Evolutionary conservation across 2,329 filamentous ascomycete species (phyloP).

Genomic region (Neonectria magnoliae): DNA sequence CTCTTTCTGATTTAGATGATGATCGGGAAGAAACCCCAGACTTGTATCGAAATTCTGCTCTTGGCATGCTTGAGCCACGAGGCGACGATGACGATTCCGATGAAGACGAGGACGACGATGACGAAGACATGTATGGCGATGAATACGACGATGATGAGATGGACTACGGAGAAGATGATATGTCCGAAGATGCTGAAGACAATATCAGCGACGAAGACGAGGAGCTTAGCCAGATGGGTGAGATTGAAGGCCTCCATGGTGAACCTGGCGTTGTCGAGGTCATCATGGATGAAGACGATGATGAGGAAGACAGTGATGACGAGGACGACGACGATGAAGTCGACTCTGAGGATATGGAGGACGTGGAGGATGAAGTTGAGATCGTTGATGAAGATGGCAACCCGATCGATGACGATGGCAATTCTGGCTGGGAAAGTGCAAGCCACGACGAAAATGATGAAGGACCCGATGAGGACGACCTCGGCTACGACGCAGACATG

Average conservation of each 20-base stretch:
- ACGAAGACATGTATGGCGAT: slow-evolving; percentile 93
- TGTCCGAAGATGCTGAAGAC: slow-evolving; percentile 84
- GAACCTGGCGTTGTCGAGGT: slow-evolving; percentile 75
- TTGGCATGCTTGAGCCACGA: slow-evolving; percentile 91
- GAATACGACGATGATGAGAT: slow-evolving; percentile 93
- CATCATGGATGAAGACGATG: slow-evolving; percentile 80
- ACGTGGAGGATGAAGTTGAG: slow-evolving; percentile 63
- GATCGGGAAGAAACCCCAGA: slow-evolving; percentile 95
- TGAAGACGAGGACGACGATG: slow-evolving; percentile 76
- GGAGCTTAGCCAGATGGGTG: slow-evolving; percentile 82
- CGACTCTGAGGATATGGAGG: slow-evolving; percentile 58
- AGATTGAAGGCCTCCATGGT: slow-evolving; percentile 78
- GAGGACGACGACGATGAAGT: slow-evolving; percentile 64
- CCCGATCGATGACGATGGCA: slow-evolving; percentile 67
- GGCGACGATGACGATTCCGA: slow-evolving; percentile 85
- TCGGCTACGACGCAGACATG: slow-evolving; percentile 65
- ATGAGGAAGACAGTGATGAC: slow-evolving; percentile 69
- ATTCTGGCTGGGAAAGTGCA: slow-evolving; percentile 70
- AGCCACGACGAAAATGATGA: slow-evolving; percentile 66
- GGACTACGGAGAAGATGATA: slow-evolving; percentile 86
- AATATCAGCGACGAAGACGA: slow-evolving; percentile 92
- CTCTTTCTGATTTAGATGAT: slow-evolving; percentile 87
- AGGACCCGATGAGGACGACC: slow-evolving; percentile 62
- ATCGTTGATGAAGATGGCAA: slow-evolving; percentile 73
- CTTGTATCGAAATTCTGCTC: slow-evolving; percentile 92